A percentile compares a stretch with the other conserved stretches of the same genome.
Evolutionary conservation across 202 grass and related monocot species (phyloP).

Genomic region (Setaria italica): DNA sequence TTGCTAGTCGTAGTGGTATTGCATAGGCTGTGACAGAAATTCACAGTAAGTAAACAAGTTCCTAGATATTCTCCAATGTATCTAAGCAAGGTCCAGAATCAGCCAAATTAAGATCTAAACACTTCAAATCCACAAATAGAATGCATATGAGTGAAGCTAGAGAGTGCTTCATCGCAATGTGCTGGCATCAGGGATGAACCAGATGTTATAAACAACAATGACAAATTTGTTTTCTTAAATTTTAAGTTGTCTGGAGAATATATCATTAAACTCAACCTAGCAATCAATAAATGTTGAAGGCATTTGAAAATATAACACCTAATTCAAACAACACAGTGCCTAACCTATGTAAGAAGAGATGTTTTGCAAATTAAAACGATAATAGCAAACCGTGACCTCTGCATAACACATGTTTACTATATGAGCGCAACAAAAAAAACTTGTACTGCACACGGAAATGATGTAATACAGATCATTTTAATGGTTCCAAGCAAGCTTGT

Average conservation of each 20-base stretch:
- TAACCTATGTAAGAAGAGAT: background rate
- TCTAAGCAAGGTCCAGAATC: background rate
- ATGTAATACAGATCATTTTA: background rate
- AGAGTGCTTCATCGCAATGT: constrained; percentile 12
- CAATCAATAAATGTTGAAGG: background rate
- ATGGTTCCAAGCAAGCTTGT: background rate
- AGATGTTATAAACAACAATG: background rate
- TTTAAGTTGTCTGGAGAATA: background rate
- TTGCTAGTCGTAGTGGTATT: constrained; percentile 90
- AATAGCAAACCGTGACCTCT: background rate
- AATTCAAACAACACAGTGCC: background rate
- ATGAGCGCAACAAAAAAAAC: background rate
- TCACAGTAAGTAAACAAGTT: constrained; percentile 14
- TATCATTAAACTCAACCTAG: background rate
- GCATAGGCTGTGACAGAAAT: constrained; percentile 77
- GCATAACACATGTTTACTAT: background rate
- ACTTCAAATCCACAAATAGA: constrained; percentile 6
- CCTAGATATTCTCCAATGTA: background rate
- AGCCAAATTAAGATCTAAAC: background rate
- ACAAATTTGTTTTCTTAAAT: constrained; percentile 3
- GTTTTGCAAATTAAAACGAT: background rate
- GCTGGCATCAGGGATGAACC: background rate
- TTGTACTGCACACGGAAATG: background rate
- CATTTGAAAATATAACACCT: constrained; percentile 3
- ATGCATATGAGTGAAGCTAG: background rate